Conservation (phyloP, 441 rosid species). For the Hura crepitans region DNA sequence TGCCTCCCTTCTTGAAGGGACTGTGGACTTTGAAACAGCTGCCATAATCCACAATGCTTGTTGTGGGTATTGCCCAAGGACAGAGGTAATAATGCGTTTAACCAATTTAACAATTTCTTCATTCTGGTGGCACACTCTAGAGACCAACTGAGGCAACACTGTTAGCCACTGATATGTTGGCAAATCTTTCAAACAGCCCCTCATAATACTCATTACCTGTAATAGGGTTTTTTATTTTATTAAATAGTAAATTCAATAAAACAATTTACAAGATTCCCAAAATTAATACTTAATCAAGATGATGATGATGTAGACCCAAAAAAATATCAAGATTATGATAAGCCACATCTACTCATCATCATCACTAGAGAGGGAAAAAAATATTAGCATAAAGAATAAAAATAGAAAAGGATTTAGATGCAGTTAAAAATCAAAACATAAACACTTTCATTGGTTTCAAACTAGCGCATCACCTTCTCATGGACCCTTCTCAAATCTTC, state of each 20-base stretch:
- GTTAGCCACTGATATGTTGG: constrained; percentile 97
- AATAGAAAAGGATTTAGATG: constrained; percentile 11
- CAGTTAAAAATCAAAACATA: neutral
- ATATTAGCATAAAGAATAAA: constrained; percentile 1
- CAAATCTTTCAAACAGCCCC: constrained; percentile 97
- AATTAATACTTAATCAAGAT: too few relatives aligned
- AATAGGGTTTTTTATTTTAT: too few relatives aligned
- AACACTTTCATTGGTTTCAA: neutral
- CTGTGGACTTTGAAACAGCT: constrained; percentile 94
- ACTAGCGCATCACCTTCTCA: constrained; percentile 48
- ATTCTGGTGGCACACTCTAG: constrained; percentile 98
- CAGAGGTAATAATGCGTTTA: constrained; percentile 77
- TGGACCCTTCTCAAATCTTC: constrained; percentile 73
- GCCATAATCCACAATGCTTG: constrained; percentile 98
- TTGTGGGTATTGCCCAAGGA: constrained; percentile 87
- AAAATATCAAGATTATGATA: too few relatives aligned
- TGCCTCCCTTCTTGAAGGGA: constrained; percentile 91
- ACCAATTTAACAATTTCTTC: constrained; percentile 78
- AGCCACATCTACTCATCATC: too few relatives aligned
- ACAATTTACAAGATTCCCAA: too few relatives aligned
- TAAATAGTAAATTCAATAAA: too few relatives aligned
- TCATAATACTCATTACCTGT: constrained; percentile 81
- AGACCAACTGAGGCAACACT: constrained; percentile 93
- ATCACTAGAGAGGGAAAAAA: too few relatives aligned
- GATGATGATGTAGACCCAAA: too few relatives aligned